A percentile compares a stretch with the other conserved stretches of the same genome.
phyloP scores from a whole-genome alignment of 2,329 filamentous ascomycete genomes.

The Onygena corvina region DNA sequence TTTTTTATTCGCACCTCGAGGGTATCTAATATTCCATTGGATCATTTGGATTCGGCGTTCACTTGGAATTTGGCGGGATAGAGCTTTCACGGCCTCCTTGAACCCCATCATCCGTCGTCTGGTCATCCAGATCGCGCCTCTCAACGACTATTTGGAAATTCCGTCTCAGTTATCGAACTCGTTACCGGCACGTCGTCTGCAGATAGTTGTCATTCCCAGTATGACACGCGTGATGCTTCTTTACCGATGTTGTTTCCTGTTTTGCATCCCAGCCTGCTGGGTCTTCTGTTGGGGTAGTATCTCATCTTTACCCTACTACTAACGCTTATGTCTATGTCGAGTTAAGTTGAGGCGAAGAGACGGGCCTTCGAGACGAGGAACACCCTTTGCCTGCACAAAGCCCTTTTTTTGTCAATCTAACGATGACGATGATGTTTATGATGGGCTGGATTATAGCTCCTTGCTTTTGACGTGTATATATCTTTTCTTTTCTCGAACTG shows the following conservation, averaged over 20 bases:
- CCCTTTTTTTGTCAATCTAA: not conserved
- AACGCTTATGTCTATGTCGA: no score
- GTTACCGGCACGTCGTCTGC: not conserved
- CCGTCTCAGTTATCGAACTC: no score
- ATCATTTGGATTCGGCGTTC: not conserved
- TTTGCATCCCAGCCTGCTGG: not conserved
- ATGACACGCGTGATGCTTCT: not conserved
- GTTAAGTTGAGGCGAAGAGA: not conserved
- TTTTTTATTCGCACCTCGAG: not conserved
- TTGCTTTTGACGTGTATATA: constrained; percentile 1
- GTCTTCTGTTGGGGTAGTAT: no score
- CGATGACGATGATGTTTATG: constrained; percentile 6
- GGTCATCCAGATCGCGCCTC: no score
- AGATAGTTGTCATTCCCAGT: not conserved
- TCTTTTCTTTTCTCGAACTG: not conserved
- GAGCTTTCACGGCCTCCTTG: not conserved
- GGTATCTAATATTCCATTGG: constrained; percentile 4
- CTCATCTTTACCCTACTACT: no score
- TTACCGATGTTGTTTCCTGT: not conserved
- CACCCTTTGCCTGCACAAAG: constrained; percentile 2
- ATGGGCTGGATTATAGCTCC: not conserved
- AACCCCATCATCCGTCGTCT: not conserved
- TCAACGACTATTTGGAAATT: no score
- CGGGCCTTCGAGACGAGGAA: not conserved
- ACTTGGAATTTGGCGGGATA: not conserved